Evolutionary conservation across 768 basidiomycete species (phyloP), one percentile per base, ranked within the genome.

Genomic region (Phlebiopsis flavidoalba): DNA sequence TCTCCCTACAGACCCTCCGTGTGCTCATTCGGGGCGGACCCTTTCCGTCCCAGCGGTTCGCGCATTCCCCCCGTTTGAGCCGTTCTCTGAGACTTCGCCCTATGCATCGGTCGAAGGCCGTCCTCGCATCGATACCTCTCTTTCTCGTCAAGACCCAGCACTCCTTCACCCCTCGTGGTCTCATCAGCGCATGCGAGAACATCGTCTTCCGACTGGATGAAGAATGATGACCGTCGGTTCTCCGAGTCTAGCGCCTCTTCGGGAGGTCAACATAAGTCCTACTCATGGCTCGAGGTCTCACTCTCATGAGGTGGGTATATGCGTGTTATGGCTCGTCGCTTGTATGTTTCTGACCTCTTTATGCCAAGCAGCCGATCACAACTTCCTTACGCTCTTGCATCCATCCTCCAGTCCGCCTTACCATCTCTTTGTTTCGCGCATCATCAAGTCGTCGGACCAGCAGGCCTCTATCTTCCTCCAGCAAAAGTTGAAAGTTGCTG

Each of bases 391-490:
- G 14, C 78, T 93, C 54, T 80, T 94, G 53, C 91, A 93, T 66
- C 92, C 92, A 0, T 90, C 91, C 0, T 90, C 91, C 0, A 85
- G 87, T 31, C 92, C 92, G 14, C 91, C 91, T 1, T 94, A 94
- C 68, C 83, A 83, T 57, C 77, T 89, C 58, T 92, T 94, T 66
- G 91, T 93, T 12, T 77, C 84, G 17, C 87, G 92, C 24, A 93
- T 94, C 65, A 90, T 93, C 79, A 93, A 90, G 74, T 88, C 86
- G 1, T 92, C 91, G 5, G 92, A 94, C 68, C 92, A 94, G 69
- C 92, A 94, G 67, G 92, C 92, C 12, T 92, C 90, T 14, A 93
- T 93, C 57, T 94, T 94, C 68, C 77, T 94, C 45, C 91, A 93
- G 69, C 92, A 94, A 69, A 94, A 94, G 69, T 80, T 94, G 67